Evolutionary conservation across 2,329 filamentous ascomycete genomes (phyloP).

Genomic region (Fusarium mundagurra): DNA sequence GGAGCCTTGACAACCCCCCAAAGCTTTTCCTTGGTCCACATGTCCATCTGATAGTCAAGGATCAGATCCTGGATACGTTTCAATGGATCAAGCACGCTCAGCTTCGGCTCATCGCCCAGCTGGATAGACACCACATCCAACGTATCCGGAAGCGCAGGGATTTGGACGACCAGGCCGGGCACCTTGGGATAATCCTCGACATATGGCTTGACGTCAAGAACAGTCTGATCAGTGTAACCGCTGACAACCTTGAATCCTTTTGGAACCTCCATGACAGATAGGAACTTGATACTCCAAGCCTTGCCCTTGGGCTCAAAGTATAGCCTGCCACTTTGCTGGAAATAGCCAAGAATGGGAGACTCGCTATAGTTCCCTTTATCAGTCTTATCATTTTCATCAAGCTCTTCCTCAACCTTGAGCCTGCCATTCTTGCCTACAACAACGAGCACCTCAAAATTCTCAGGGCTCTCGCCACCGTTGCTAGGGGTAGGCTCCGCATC

Average conservation of each 20-base stretch:
- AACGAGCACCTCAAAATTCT: slow-evolving; percentile 59
- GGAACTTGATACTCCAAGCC: slow-evolving; percentile 29
- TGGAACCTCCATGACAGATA: slow-evolving; percentile 10
- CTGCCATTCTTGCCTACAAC: slow-evolving; percentile 58
- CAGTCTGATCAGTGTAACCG: background rate
- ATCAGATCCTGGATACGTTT: slow-evolving; percentile 31
- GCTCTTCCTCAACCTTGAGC: slow-evolving; percentile 61
- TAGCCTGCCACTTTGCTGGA: slow-evolving; percentile 15
- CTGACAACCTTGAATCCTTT: background rate
- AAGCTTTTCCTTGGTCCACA: slow-evolving; percentile 40
- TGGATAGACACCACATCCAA: background rate
- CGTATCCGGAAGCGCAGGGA: background rate
- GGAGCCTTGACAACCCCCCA: slow-evolving; percentile 33
- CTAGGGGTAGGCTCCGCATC: slow-evolving; percentile 54
- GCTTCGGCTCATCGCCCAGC: slow-evolving; percentile 3
- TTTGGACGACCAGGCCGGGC: slow-evolving; percentile 22
- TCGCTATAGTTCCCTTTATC: background rate
- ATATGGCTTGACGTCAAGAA: background rate
- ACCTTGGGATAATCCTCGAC: slow-evolving; percentile 21
- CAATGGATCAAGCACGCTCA: slow-evolving; percentile 25
- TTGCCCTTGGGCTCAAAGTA: background rate
- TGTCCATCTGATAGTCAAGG: slow-evolving; percentile 43
- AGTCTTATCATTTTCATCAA: background rate
- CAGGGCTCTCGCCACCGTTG: slow-evolving; percentile 60
- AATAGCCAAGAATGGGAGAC: background rate